Evolutionary conservation across 2,329 filamentous ascomycete genomes (phyloP).

Genomic region (Cytospora schulzeri): DNA sequence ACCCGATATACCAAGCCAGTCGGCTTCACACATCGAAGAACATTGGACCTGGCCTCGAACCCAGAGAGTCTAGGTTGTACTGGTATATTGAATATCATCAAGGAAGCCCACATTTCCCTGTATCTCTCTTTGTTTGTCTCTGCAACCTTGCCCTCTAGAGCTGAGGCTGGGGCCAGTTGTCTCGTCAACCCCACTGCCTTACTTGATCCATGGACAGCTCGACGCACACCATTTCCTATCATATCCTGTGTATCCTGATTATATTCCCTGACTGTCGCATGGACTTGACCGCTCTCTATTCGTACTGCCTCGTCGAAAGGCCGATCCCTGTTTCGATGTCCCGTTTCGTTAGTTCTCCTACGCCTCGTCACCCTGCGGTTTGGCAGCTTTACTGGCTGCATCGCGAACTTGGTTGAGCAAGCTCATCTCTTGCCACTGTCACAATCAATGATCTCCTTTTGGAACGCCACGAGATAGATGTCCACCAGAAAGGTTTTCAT

Average conservation of each 20-base stretch:
- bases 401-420: background rate
- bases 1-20: background rate
- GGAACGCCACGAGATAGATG: background rate
- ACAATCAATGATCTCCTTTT: background rate
- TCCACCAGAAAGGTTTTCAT: background rate
- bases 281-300: background rate
- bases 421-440: conserved; percentile 1
- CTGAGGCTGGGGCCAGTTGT: background rate
- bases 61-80: background rate
- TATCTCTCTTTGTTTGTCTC: background rate
- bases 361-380: background rate
- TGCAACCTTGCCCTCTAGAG: background rate
- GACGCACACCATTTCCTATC: background rate
- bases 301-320: background rate
- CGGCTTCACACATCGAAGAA: background rate
- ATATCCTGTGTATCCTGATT: background rate
- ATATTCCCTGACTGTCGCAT: background rate
- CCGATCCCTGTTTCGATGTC: background rate
- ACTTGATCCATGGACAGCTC: background rate
- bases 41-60: background rate
- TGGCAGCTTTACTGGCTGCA: background rate
- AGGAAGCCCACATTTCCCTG: background rate
- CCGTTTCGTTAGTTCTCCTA: background rate
- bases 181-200: background rate
- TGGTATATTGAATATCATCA: background rate